These are phyloP conservation scores for Boeremia exigua DNA, from an alignment of 2,329 filamentous ascomycete species.

Conservation along the genomic window DNA sequence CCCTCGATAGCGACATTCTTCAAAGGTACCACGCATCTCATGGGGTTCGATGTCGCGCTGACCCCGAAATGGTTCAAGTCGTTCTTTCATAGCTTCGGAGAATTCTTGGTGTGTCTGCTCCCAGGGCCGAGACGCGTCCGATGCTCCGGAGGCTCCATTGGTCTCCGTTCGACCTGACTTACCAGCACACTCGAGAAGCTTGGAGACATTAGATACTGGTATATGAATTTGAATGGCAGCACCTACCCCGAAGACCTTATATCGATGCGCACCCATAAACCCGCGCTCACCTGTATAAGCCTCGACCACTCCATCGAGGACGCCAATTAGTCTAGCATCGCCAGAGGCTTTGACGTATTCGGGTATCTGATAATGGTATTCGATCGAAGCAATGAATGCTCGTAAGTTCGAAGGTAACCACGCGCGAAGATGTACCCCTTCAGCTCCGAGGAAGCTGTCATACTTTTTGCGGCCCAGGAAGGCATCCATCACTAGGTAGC, in stretches of 20 bases:
- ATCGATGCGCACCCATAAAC: slow-evolving; percentile 64
- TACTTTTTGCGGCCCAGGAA: slow-evolving; percentile 52
- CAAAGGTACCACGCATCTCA: slow-evolving; percentile 62
- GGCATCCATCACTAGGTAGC: slow-evolving; percentile 35
- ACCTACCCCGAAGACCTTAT: slow-evolving; percentile 62
- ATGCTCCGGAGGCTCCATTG: slow-evolving; percentile 31
- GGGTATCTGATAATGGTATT: slow-evolving; percentile 61
- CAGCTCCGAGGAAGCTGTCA: slow-evolving; percentile 59
- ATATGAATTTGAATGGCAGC: not conserved
- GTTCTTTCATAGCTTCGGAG: slow-evolving; percentile 62
- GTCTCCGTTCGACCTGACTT: slow-evolving; percentile 59
- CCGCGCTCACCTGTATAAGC: slow-evolving; percentile 62
- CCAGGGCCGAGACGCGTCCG: slow-evolving; percentile 29
- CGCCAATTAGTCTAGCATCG: slow-evolving; percentile 59
- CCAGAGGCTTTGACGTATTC: slow-evolving; percentile 60
- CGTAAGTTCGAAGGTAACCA: slow-evolving; percentile 62
- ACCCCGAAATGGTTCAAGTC: slow-evolving; percentile 58
- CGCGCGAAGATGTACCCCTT: slow-evolving; percentile 60
- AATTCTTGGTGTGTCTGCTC: slow-evolving; percentile 47
- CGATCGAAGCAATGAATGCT: slow-evolving; percentile 62
- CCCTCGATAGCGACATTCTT: slow-evolving; percentile 60
- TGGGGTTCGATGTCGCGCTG: slow-evolving; percentile 58
- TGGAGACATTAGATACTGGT: not conserved
- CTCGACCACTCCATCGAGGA: slow-evolving; percentile 62
- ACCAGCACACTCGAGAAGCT: slow-evolving; percentile 57